A percentile compares a stretch with the other conserved stretches of the same genome.
Evolutionary conservation across 495 filamentous ascomycete species (phyloP).

Genomic region (Durotheca rogersii): DNA sequence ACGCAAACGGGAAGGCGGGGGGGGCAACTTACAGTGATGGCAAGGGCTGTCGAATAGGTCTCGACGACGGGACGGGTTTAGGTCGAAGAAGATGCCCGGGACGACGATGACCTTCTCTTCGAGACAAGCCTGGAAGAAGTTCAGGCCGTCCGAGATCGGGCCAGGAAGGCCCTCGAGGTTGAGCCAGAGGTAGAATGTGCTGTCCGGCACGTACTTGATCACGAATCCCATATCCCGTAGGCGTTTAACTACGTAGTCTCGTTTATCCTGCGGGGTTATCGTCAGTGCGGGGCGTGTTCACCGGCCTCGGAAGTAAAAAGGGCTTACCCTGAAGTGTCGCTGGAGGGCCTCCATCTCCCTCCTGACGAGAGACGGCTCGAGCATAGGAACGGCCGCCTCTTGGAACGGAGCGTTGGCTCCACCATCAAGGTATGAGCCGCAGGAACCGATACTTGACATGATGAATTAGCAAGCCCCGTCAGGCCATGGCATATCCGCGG

Average conservation of each 20-base stretch:
- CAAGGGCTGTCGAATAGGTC: conserved; percentile 95
- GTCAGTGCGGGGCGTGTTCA: not conserved
- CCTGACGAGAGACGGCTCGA: conserved; percentile 76
- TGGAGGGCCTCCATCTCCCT: conserved; percentile 91
- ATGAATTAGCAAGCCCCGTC: conserved; percentile 2
- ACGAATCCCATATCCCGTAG: conserved; percentile 82
- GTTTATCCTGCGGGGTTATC: conserved; percentile 57
- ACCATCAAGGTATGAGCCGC: conserved; percentile 93
- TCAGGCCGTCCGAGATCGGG: conserved; percentile 84
- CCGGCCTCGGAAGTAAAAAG: not conserved
- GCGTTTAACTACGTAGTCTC: conserved; percentile 80
- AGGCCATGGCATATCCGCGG: not conserved
- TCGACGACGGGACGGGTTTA: conserved; percentile 85
- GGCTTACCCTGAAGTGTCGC: conserved; percentile 65
- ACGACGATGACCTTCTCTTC: conserved; percentile 94
- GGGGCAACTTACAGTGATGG: conserved; percentile 64
- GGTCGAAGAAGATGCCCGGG: conserved; percentile 87
- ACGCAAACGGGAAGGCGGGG: no score
- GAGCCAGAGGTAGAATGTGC: conserved; percentile 84
- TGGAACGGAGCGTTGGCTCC: conserved; percentile 95
- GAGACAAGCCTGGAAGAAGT: conserved; percentile 93
- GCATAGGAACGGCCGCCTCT: conserved; percentile 88
- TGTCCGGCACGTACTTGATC: conserved; percentile 74
- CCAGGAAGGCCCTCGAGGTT: conserved; percentile 62
- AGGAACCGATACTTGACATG: conserved; percentile 68